Conservation (phyloP, 345 rosid genomes). For the Trapa incisa region DNA sequence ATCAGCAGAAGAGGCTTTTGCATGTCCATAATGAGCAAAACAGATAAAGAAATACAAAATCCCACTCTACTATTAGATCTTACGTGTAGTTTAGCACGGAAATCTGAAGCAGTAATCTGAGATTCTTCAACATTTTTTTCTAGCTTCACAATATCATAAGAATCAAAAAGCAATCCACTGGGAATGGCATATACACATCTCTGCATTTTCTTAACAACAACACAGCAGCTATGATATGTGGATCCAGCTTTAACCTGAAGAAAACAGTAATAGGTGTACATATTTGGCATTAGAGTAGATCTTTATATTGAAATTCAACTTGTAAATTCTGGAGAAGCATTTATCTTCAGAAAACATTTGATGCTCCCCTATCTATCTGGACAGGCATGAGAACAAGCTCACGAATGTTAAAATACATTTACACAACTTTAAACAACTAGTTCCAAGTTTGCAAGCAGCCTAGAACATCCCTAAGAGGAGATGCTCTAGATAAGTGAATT, state of each 20-base stretch:
- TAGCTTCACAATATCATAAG: slow-evolving; percentile 46
- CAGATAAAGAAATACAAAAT: not conserved
- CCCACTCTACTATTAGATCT: slow-evolving; percentile 7
- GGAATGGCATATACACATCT: slow-evolving; percentile 91
- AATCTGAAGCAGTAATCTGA: slow-evolving; percentile 38
- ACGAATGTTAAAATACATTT: not conserved
- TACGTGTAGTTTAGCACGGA: slow-evolving; percentile 66
- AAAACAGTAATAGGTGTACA: not conserved
- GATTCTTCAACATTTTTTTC: slow-evolving; percentile 70
- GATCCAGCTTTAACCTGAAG: slow-evolving; percentile 72
- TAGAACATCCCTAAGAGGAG: too few relatives aligned
- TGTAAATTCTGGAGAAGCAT: not conserved
- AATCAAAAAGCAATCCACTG: slow-evolving; percentile 39
- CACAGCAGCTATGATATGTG: slow-evolving; percentile 72
- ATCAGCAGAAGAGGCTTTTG: slow-evolving; percentile 1
- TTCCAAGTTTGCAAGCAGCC: not conserved
- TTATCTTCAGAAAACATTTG: not conserved
- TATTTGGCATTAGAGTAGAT: not conserved
- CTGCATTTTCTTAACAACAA: slow-evolving; percentile 65
- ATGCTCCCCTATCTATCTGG: not conserved
- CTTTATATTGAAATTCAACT: not conserved
- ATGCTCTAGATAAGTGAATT: too few relatives aligned
- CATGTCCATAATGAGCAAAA: not conserved
- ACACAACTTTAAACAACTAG: not conserved
- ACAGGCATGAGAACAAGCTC: not conserved